Base-by-base conservation (phyloP, 2,329 filamentous ascomycete species). In the Fusarium fracticaudum region DNA sequence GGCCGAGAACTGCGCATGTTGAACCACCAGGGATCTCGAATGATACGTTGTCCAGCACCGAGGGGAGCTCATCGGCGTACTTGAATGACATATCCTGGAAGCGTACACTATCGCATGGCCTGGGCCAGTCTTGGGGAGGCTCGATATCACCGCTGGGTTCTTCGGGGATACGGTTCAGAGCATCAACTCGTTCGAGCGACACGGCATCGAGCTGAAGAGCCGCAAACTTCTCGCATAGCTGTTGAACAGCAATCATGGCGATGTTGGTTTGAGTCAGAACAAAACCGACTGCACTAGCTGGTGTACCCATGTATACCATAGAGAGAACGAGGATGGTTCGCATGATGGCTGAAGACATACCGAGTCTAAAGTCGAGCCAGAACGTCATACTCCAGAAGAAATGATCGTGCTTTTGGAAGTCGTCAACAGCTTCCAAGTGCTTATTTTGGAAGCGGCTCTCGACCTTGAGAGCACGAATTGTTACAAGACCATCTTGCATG, bases 391-490 rank as follows among this genome's bases (percentile, higher is more conserved):
- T 93, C 93, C 95, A 98, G 84, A 97, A 98, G 83, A 98, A 97
- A 81, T 98, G 95, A 78, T 98, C 95, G 88, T 97, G 96, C 80
- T 94, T 94, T 81, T 98, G 95, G 79, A 98, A 98, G 24, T 91
- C 91, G 79, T 98, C 95, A 0, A 95, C 94, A 1, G 95, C 94
- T 5, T 88, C 85, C 40, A 98, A 92, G 60, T 97, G 94, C 58
- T 91, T 89, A 71, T 91, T 89, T 79, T 97, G 94, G 78, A 98
- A 98, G 60, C 93, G 91, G 8, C 88, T 85, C 76, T 97, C 92
- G 2, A 92, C 94, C 55, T 89, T 90, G 80, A 97, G 96, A 0
- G 95, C 94, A 48, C 94, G 90, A 29, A 98, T 94, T 0, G 95
- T 98, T 0, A 93, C 94, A 14, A 98, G 84, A 0, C 95, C 95